A percentile compares a stretch with the other conserved stretches of the same genome.
phyloP scores from a whole-genome alignment of 441 rosid genomes.

The Brassica hybrid region DNA sequence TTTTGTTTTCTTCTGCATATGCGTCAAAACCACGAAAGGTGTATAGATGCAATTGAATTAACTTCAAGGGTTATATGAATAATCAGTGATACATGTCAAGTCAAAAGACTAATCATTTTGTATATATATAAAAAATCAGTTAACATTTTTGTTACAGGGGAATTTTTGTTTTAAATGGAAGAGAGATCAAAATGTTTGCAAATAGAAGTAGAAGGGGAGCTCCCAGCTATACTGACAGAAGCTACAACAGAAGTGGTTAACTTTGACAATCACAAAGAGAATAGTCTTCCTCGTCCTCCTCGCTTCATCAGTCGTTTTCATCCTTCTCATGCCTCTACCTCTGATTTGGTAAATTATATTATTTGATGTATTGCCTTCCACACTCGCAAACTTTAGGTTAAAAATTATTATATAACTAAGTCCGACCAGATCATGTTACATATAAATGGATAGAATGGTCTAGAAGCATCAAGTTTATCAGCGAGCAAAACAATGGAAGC shows the following conservation, averaged over 20 bases:
- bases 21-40: no score
- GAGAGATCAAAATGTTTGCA: conserved; percentile 21
- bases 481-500: conserved; percentile 21
- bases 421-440: background rate
- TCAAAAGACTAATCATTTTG: background rate
- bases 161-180: conserved; percentile 11
- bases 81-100: conserved; percentile 8
- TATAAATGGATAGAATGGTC: conserved; percentile 16
- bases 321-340: conserved; percentile 41
- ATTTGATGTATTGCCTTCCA: conserved; percentile 14
- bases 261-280: conserved; percentile 36
- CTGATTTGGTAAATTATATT: conserved; percentile 33
- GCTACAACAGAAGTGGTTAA: conserved; percentile 39
- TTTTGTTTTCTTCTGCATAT: no score
- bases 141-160: conserved; percentile 1
- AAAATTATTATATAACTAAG: background rate
- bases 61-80: background rate
- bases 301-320: conserved; percentile 40
- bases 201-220: conserved; percentile 40
- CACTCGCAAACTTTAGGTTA: conserved; percentile 15
- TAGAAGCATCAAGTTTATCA: conserved; percentile 35
- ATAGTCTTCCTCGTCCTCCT: conserved; percentile 6
- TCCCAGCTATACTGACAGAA: conserved; percentile 37
- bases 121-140: background rate
- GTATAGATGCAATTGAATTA: background rate